A percentile compares a stretch with the other conserved stretches of the same genome.
phyloP scores from a whole-genome alignment of 2,329 filamentous ascomycete species.

The Sporothrix pallida region DNA sequence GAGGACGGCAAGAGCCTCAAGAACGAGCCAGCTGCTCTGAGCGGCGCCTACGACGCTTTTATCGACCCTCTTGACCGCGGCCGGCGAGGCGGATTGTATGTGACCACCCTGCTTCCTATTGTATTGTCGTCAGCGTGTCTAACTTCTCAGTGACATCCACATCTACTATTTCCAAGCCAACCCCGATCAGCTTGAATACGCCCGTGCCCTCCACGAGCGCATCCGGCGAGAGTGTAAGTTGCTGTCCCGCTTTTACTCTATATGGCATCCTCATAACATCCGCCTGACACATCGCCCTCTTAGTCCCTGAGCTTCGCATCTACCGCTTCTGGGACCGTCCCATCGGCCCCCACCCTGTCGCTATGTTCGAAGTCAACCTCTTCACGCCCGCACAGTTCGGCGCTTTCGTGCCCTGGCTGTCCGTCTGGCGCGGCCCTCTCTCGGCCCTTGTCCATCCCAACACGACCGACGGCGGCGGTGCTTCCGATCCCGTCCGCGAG shows the following conservation, averaged over 20 bases:
- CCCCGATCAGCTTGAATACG: conserved; percentile 67
- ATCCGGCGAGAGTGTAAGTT: conserved; percentile 77
- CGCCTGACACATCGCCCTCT: not conserved
- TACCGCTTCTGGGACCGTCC: conserved; percentile 79
- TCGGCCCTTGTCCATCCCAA: conserved; percentile 85
- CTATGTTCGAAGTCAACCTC: conserved; percentile 92
- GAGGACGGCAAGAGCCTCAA: conserved; percentile 78
- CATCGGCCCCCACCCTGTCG: conserved; percentile 79
- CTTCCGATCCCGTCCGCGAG: conserved; percentile 39
- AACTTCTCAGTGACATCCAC: conserved; percentile 70
- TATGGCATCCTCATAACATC: not conserved
- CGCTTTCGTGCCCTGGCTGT: conserved; percentile 84
- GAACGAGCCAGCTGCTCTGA: conserved; percentile 68
- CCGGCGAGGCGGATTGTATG: conserved; percentile 72
- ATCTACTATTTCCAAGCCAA: conserved; percentile 79
- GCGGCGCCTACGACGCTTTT: conserved; percentile 74
- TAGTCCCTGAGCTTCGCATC: conserved; percentile 83
- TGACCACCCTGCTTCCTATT: conserved; percentile 33
- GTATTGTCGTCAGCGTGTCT: not conserved
- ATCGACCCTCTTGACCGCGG: conserved; percentile 69
- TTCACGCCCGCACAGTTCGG: conserved; percentile 88
- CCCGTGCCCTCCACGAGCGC: conserved; percentile 74
- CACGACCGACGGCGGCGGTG: conserved; percentile 56
- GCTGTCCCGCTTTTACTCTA: not conserved
- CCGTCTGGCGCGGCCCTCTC: conserved; percentile 79